Conservation (phyloP, 176 grass and related monocot genomes). For the Musa troglodytarum region DNA sequence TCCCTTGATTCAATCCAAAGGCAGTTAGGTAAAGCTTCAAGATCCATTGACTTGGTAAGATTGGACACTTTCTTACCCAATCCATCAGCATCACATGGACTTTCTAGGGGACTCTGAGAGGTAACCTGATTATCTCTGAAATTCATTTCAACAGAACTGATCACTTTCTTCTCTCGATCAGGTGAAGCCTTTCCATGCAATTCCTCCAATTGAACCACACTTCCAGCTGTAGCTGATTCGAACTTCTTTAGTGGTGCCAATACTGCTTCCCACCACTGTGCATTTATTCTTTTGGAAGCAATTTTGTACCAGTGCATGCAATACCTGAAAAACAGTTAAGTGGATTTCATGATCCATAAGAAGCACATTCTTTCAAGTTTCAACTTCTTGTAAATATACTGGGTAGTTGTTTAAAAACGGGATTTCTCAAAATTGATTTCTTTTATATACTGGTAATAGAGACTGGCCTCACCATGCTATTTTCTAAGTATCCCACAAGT, state of each 20-base stretch:
- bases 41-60: neutral
- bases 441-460: no score
- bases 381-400: neutral
- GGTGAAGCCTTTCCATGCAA: constrained; percentile 14
- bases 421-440: no score
- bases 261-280: constrained; percentile 69
- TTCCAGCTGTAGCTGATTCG: constrained; percentile 48
- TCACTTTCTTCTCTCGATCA: neutral
- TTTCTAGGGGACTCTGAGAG: neutral
- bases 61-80: constrained; percentile 2
- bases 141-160: constrained; percentile 1
- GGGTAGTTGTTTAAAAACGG: neutral
- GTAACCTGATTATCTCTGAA: neutral
- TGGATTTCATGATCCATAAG: constrained; percentile 13
- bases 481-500: no score
- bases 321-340: constrained; percentile 45
- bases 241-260: constrained; percentile 62
- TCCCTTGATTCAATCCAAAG: constrained; percentile 12
- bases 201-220: constrained; percentile 21
- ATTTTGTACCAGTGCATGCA: constrained; percentile 89
- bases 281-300: constrained; percentile 53
- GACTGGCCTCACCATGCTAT: no score
- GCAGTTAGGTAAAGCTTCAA: constrained; percentile 10
- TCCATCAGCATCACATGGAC: neutral
- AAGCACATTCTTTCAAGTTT: no score